phyloP scores from a whole-genome alignment of 2,329 filamentous ascomycete genomes.

The Podosphaera fusca region DNA sequence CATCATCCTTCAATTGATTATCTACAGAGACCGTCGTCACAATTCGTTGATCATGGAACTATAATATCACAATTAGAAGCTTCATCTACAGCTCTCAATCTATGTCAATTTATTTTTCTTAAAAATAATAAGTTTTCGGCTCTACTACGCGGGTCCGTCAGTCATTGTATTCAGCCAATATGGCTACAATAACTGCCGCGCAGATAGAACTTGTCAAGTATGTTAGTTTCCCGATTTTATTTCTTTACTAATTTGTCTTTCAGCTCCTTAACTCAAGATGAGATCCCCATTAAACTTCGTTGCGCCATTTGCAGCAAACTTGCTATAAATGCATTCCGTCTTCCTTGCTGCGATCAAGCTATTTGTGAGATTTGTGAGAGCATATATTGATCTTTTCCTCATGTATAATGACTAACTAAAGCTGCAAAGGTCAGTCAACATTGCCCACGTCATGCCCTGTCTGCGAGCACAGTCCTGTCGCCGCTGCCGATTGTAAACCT shows the following conservation, averaged over 20 bases:
- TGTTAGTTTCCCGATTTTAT: conserved; percentile 1
- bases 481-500: conserved; percentile 63
- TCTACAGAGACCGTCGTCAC: no score
- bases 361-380: conserved; percentile 68
- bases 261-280: conserved; percentile 27
- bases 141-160: neutral
- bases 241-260: neutral
- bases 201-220: conserved; percentile 17
- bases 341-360: conserved; percentile 85
- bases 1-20: no score
- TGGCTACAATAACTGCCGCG: conserved; percentile 13
- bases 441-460: conserved; percentile 67
- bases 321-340: conserved; percentile 69
- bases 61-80: no score
- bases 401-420: conserved; percentile 5
- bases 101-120: no score
- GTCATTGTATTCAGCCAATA: conserved; percentile 4
- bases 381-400: neutral
- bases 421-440: conserved; percentile 42
- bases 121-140: no score
- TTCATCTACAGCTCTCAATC: no score
- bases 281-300: conserved; percentile 87
- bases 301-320: conserved; percentile 86
- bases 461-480: conserved; percentile 78
- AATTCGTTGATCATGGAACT: no score